Evolutionary conservation across 805 yeast genomes (phyloP), one percentile per base, ranked within the genome.

Genomic region (Priceomyces medius): DNA sequence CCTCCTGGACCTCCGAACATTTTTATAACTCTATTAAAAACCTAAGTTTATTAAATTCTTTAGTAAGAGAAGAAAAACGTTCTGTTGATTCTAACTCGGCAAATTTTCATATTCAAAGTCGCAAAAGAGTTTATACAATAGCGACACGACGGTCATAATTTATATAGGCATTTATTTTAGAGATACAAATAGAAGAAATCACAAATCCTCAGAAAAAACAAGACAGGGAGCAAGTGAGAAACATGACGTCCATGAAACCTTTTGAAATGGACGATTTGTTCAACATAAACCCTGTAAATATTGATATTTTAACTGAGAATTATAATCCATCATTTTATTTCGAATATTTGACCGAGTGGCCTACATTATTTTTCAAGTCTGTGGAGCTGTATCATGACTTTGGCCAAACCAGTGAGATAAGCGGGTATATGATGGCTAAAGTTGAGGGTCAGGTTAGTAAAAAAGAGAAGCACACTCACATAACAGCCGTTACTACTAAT

Each of bases 371-470:
- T 63, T 91, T 89, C 76, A 85, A 88, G 58, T 79, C 90, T 8
- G 67, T 66, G 2, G 82, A 77, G 47, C 55, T 68, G 10, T 39
- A 47, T 18, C 31, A 42, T 27, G 48, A 38, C 20, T 45, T 44
- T 31, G 50, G 43, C 20, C 51, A 49, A 44, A 37, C 33, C 3
- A 21, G 43, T 29, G 63, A 59, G 35, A 65, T 70, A 20, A 71
- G 86, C 24, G 91, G 90, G 0, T 85, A 85, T 58, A 83, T 93
- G 95, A 80, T 93, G 80, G 98, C 95, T n/a, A 93, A 93, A 61
- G 83, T 95, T 1, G 99, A 93, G 60, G 99, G 99, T 0, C 71
- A 64, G 37, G 42, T 69, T 28, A 46, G 71, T 27, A 79, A 75
- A 4, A 79, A 74, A 35, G 93, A 89, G 45, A 91, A 97, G 96